A percentile compares a stretch with the other conserved stretches of the same genome.
Conservation (phyloP, 2,329 filamentous ascomycete species). For the Colletotrichum acutatum region DNA sequence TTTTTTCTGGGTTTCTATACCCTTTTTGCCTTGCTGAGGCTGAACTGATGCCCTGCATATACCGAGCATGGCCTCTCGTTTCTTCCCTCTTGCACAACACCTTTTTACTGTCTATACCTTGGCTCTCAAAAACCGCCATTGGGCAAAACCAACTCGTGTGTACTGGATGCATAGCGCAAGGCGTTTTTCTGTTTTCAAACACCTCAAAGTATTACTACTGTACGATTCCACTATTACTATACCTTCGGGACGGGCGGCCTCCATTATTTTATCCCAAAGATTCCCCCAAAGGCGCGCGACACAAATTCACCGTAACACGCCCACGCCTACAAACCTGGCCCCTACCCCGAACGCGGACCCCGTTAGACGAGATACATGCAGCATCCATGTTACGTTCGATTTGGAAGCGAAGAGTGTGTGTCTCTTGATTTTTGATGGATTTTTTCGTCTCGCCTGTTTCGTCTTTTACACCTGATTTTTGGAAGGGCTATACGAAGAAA, state of each 20-base stretch:
- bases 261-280: conserved; percentile 28
- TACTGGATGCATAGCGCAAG: conserved; percentile 37
- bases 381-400: conserved; percentile 9
- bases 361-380: conserved; percentile 25
- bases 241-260: conserved; percentile 19
- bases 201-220: not conserved
- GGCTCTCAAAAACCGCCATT: conserved; percentile 20
- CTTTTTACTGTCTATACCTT: conserved; percentile 30
- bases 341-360: not conserved
- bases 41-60: conserved; percentile 9
- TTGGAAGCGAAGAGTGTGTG: conserved; percentile 24
- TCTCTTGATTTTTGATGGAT: conserved; percentile 13
- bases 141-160: conserved; percentile 22
- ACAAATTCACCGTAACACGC: not conserved
- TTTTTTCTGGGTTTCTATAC: not conserved
- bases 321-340: not conserved
- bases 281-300: conserved; percentile 14
- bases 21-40: conserved; percentile 15
- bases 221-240: conserved; percentile 29
- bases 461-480: not conserved
- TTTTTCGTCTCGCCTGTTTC: not conserved
- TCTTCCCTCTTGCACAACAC: not conserved
- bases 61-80: conserved; percentile 1
- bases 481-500: conserved; percentile 4
- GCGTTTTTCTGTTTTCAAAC: conserved; percentile 25